Base-by-base conservation (phyloP, 176 grass and related monocot genomes). In the Eragrostis curvula region DNA sequence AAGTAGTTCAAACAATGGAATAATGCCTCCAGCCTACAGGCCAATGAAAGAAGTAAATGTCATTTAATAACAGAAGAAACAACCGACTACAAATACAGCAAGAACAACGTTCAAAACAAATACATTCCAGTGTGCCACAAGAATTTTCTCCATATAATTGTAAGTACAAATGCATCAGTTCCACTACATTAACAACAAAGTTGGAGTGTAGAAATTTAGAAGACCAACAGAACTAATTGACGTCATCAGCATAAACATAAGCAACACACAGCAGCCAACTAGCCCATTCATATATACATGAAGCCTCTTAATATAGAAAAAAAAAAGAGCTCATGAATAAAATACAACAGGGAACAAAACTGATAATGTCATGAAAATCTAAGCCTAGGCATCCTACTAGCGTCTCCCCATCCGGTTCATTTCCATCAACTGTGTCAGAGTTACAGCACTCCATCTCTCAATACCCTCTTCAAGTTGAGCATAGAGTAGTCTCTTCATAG, bases 401-500 rank as follows among this genome's bases (percentile, higher is more conserved):
- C 45, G 79, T 68, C 72, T 67, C 7, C 69, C 69, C 53, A 45
- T 61, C 48, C 86, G 66, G 81, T 97, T 93, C 84, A 94, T 91
- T 67, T 97, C 94, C 87, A 97, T 83, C 70, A 97, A 83, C 57
- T 94, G 87, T 20, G 85, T 89, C 49, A 97, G 85, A 56, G 91
- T 92, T 8, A 94, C 94, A 75, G 89, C 92, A 88, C 71, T 89
- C 96, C 96, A 98, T 73, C 84, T 79, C 28, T 91, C 84, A 77
- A 79, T 74, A 66, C 92, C 92, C 56, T 91, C 90, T 61, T 94
- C 83, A 46, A 81, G 79, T 81, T 92, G 92, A 1, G 95, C 95
- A 76, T 95, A 98, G 0, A 98, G 78, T 44, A 92, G 66, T 76
- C 83, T 74, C 84, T 94, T 98, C 68, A 88, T 81, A 15, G 96